phyloP scores from a whole-genome alignment of 2,329 filamentous ascomycete species.

The Phyllosticta paracitricarpa region DNA sequence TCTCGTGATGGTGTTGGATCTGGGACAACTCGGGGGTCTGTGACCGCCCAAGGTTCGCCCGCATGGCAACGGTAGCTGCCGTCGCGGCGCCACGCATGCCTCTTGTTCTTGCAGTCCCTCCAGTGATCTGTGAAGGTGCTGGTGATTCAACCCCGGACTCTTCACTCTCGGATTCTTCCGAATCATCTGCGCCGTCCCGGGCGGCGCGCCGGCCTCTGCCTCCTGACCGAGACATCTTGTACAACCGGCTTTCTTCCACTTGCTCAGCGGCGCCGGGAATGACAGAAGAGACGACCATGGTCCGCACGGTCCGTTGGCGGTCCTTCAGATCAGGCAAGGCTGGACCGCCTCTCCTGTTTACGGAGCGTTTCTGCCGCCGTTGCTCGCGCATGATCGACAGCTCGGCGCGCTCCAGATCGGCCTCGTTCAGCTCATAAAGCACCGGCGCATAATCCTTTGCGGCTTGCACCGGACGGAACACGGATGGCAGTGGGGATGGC shows the following conservation, averaged over 20 bases:
- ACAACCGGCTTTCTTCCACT: conserved; percentile 77
- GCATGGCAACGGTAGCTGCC: conserved; percentile 77
- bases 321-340: conserved; percentile 94
- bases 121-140: conserved; percentile 53
- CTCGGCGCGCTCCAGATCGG: conserved; percentile 82
- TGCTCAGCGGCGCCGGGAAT: conserved; percentile 74
- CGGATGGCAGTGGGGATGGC: conserved; percentile 67
- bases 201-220: conserved; percentile 45
- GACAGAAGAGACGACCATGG: conserved; percentile 82
- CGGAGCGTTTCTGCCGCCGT: conserved; percentile 85
- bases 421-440: conserved; percentile 86
- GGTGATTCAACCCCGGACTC: conserved; percentile 83
- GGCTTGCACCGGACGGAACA: conserved; percentile 84
- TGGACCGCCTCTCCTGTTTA: conserved; percentile 86
- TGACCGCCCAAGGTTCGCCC: conserved; percentile 64
- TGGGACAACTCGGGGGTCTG: conserved; percentile 72
- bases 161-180: conserved; percentile 86
- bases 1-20: conserved; percentile 57
- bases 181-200: conserved; percentile 57
- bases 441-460: conserved; percentile 92
- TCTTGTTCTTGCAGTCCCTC: conserved; percentile 74
- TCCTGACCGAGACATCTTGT: conserved; percentile 49
- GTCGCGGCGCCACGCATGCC: conserved; percentile 82
- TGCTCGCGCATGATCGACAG: conserved; percentile 90
- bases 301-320: conserved; percentile 83